Percentiles rank a stretch among this genome's conserved stretches.
These are phyloP conservation scores for Drosera capensis DNA, from an alignment of 148 eudicot genomes.

Conservation along the genomic window DNA sequence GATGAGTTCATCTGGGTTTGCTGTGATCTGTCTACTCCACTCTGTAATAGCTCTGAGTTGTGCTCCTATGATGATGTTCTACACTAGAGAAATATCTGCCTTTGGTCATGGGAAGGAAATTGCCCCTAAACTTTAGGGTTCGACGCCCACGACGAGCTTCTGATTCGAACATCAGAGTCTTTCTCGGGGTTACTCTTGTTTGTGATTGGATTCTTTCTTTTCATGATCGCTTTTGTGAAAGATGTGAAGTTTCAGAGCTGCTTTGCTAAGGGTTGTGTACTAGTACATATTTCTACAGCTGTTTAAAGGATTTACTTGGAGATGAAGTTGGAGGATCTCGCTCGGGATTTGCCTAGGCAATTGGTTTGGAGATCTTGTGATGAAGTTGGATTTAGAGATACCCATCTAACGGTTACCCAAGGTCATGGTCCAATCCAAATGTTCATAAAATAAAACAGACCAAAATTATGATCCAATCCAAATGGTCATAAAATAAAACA, in stretches of 20 bases:
- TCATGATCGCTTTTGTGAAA: conserved; percentile 78
- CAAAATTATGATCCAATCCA: too few relatives aligned
- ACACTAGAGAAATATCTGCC: conserved; percentile 39
- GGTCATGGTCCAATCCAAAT: too few relatives aligned
- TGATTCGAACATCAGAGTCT: conserved; percentile 63
- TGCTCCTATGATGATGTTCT: conserved; percentile 83
- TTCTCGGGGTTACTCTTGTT: conserved; percentile 81
- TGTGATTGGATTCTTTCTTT: conserved; percentile 59
- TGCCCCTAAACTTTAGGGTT: conserved; percentile 54
- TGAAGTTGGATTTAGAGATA: too few relatives aligned
- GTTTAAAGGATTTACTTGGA: conserved; percentile 80
- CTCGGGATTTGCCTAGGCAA: conserved; percentile 48
- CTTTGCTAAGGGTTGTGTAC: conserved; percentile 76
- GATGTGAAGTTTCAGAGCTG: conserved; percentile 60
- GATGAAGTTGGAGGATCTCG: conserved; percentile 55
- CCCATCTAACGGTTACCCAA: too few relatives aligned
- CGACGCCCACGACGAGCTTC: conserved; percentile 72
- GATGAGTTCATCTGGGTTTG: conserved; percentile 72
- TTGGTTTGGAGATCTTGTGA: conserved; percentile 52
- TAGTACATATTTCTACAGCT: conserved; percentile 73
- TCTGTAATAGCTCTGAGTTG: conserved; percentile 54
- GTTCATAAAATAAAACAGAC: too few relatives aligned
- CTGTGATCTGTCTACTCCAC: conserved; percentile 61
- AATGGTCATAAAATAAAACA: too few relatives aligned
- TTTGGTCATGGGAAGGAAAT: conserved; percentile 59